Evolutionary conservation across 1,139 yeast species (phyloP).

Genomic region (Saccharomyces uvarum): DNA sequence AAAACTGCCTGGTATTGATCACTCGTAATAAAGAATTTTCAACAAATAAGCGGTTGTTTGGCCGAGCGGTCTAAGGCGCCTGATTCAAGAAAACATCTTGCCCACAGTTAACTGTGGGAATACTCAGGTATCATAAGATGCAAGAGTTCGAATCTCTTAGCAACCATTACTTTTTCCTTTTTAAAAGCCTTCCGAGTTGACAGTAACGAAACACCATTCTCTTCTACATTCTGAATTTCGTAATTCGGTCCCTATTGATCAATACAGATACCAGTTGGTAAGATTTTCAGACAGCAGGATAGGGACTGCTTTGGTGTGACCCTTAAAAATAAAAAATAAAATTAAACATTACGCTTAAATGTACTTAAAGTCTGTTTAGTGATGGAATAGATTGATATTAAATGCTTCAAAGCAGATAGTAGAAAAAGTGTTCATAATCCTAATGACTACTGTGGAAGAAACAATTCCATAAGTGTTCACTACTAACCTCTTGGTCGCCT

Average conservation of each 20-base stretch:
- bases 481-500: conserved; percentile 24
- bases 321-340: background rate
- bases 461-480: conserved; percentile 27
- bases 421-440: background rate
- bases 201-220: background rate
- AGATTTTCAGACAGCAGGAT: no score
- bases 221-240: no score
- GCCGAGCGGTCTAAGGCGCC: conserved; percentile 12
- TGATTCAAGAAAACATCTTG: conserved; percentile 5
- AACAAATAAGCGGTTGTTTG: conserved; percentile 6
- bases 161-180: conserved; percentile 3
- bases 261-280: no score
- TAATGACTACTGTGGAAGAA: conserved; percentile 14
- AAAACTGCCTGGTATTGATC: background rate
- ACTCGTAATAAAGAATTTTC: background rate
- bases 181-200: background rate
- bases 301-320: no score
- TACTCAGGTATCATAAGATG: conserved; percentile 10
- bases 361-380: background rate
- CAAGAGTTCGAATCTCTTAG: conserved; percentile 10
- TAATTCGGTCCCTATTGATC: no score
- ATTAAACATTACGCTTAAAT: background rate
- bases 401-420: background rate
- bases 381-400: background rate
- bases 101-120: conserved; percentile 5